Evolutionary conservation across 2,329 filamentous ascomycete species (phyloP).

Genomic region (Didymella exigua): DNA sequence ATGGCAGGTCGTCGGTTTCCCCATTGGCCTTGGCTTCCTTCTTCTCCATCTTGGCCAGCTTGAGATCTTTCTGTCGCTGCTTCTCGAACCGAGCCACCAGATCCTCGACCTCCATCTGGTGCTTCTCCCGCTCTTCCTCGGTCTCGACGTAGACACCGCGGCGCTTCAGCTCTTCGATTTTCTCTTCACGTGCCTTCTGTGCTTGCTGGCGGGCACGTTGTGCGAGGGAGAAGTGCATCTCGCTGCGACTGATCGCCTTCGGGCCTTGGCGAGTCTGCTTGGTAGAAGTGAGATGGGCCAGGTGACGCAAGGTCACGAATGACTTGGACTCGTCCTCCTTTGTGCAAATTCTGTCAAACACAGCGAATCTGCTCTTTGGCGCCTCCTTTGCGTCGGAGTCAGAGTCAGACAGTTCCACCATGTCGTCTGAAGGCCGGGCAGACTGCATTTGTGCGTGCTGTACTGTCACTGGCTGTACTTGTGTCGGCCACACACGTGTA

Average conservation of each 20-base stretch:
- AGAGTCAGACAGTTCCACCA: constrained; percentile 53
- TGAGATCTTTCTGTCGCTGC: constrained; percentile 78
- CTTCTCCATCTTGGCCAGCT: constrained; percentile 78
- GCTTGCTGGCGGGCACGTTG: constrained; percentile 81
- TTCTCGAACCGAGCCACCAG: constrained; percentile 71
- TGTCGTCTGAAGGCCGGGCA: constrained; percentile 3
- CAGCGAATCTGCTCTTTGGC: constrained; percentile 46
- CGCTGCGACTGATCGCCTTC: constrained; percentile 67
- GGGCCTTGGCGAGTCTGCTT: constrained; percentile 54
- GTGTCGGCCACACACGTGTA: constrained; percentile 30
- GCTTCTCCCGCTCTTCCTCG: constrained; percentile 81
- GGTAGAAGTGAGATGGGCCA: constrained; percentile 73
- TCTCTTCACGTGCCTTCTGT: constrained; percentile 74
- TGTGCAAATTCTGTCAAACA: constrained; percentile 72
- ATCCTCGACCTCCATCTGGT: constrained; percentile 84
- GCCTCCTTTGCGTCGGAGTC: constrained; percentile 69
- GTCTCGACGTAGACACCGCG: constrained; percentile 84
- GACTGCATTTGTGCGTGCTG: constrained; percentile 21
- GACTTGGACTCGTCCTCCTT: constrained; percentile 68
- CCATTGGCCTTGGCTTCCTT: constrained; percentile 70
- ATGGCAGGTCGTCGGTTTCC: constrained; percentile 52
- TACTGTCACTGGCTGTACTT: constrained; percentile 19
- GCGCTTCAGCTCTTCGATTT: constrained; percentile 75
- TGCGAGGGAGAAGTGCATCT: constrained; percentile 72
- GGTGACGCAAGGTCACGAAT: constrained; percentile 70